These are phyloP conservation scores for Vicia faba DNA, from an alignment of 306 rosid genomes.

Conservation along the genomic window DNA sequence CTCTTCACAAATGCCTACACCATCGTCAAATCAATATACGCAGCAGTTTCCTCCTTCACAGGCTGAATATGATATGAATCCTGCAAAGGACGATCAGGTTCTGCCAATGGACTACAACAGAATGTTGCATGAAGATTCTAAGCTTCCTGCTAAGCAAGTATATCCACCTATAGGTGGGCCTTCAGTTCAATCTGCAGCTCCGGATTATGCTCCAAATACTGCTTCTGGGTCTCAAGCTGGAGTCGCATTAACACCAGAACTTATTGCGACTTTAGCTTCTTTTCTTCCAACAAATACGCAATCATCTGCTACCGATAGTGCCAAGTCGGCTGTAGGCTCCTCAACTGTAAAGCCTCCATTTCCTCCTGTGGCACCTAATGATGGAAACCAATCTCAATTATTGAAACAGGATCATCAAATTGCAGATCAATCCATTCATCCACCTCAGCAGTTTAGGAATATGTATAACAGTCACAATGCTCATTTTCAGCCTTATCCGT, in stretches of 20 bases:
- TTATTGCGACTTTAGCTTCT: conserved; percentile 83
- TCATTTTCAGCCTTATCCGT: conserved; percentile 77
- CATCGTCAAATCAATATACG: conserved; percentile 61
- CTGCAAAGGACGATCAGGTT: conserved; percentile 65
- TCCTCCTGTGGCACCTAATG: conserved; percentile 51
- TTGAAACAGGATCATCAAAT: conserved; percentile 84
- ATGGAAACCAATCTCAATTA: conserved; percentile 60
- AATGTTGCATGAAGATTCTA: conserved; percentile 63
- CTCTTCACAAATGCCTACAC: conserved; percentile 54
- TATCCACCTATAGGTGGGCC: conserved; percentile 56
- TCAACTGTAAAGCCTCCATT: conserved; percentile 56
- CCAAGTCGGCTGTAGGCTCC: conserved; percentile 55
- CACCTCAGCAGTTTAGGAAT: conserved; percentile 63
- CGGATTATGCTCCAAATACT: conserved; percentile 56
- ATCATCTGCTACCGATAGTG: conserved; percentile 57
- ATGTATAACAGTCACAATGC: conserved; percentile 56
- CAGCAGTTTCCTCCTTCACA: conserved; percentile 63
- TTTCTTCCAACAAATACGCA: conserved; percentile 74
- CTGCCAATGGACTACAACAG: conserved; percentile 65
- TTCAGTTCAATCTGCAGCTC: conserved; percentile 57
- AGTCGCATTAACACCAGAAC: conserved; percentile 86
- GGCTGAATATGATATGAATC: conserved; percentile 55
- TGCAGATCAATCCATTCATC: conserved; percentile 59
- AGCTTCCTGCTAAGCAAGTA: conserved; percentile 55
- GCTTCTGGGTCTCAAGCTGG: conserved; percentile 73